Evolutionary conservation across 352 stramenopile genomes (phyloP).

Genomic region (Phytophthora citricola): DNA sequence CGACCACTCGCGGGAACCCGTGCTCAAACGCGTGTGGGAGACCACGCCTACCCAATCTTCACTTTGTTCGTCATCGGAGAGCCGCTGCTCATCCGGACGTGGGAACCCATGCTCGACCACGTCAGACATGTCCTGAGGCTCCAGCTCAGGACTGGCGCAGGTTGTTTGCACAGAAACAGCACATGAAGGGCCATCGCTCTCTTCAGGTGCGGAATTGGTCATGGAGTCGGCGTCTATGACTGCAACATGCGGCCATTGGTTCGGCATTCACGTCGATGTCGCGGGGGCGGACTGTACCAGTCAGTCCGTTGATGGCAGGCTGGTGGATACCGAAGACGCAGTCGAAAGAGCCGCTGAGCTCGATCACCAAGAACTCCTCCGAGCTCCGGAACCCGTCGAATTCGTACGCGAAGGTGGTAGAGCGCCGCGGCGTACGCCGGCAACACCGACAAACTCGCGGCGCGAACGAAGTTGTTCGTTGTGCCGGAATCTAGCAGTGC

Average conservation of each 20-base stretch:
- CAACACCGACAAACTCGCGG: no score
- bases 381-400: no score
- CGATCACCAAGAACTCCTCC: no score
- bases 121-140: not conserved
- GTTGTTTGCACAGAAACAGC: not conserved
- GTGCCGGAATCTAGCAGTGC: no score
- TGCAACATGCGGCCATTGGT: not conserved
- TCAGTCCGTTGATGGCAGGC: no score
- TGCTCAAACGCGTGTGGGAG: slow-evolving; percentile 3
- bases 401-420: no score
- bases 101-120: slow-evolving; percentile 10
- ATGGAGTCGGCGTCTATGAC: not conserved
- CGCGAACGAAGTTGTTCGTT: no score
- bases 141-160: not conserved
- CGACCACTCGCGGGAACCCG: slow-evolving; percentile 1
- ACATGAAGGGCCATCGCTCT: not conserved
- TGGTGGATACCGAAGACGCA: no score
- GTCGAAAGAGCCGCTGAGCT: no score
- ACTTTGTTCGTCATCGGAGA: slow-evolving; percentile 10
- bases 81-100: slow-evolving; percentile 15
- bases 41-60: not conserved
- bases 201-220: not conserved
- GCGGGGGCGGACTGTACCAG: no score
- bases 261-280: not conserved
- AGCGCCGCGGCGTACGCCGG: no score